Evolutionary conservation across 306 rosid genomes (phyloP).

Genomic region (Malus asiatica): DNA sequence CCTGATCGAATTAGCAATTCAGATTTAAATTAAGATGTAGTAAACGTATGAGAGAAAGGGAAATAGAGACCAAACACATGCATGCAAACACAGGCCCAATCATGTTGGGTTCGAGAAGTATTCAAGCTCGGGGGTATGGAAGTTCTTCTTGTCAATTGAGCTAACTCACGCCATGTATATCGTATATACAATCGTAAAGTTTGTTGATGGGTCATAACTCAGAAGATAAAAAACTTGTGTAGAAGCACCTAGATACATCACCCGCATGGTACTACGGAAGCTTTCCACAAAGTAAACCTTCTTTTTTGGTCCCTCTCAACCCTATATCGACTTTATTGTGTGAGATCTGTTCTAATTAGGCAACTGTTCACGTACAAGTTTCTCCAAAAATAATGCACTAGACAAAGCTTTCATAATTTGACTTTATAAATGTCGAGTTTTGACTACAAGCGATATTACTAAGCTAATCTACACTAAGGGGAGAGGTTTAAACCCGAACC

Average conservation of each 20-base stretch:
- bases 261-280: no score
- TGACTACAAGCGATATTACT: not conserved
- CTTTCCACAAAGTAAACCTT: no score
- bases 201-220: not conserved
- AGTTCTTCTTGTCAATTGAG: no score
- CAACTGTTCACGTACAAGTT: no score
- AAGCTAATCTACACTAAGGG: not conserved
- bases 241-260: not conserved
- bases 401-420: not conserved
- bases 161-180: not conserved
- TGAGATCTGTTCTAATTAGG: not conserved
- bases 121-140: no score
- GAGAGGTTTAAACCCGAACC: not conserved
- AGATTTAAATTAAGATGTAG: not conserved
- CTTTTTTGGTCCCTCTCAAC: no score
- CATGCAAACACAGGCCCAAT: not conserved
- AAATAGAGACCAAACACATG: not conserved
- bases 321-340: not conserved
- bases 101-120: no score
- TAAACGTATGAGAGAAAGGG: not conserved
- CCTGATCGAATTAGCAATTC: slow-evolving; percentile 22
- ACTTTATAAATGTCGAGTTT: not conserved
- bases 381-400: not conserved
- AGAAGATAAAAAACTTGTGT: no score
- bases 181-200: no score